Base-by-base conservation (phyloP, 2,329 filamentous ascomycete genomes). In the Escovopsis weberi region DNA sequence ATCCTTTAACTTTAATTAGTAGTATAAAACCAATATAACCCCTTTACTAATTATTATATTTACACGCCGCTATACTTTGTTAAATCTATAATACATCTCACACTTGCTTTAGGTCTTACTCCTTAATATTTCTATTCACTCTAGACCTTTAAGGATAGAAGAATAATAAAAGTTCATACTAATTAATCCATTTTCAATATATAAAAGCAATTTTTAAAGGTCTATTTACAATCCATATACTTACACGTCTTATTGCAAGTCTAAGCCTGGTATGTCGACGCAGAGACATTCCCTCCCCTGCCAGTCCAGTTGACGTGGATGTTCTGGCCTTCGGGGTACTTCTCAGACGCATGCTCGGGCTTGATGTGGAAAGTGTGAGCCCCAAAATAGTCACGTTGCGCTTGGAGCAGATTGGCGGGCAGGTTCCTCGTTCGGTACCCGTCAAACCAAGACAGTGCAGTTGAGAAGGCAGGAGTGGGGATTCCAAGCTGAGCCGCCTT, bases 251-350 rank as follows among this genome's bases (percentile, higher is more conserved):
- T 12, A 6, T 18, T 33, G 45, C 18, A 33, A 26, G 2, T 44
- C 75, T 93, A 96, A 74, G 85, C 91, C 70, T 87, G 84, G 77
- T 98, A 98, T 55, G 88, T 96, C 41, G 88, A 94, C 58, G 91
- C 91, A 55, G 87, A 94, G 52, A 98, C 84, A 63, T 96, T 91
- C 61, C 91, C 91, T 62, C 91, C 91, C 64, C 91, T 84, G 58
- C 91, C 91, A 55, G 91, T 98, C 91, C 91, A 98, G 85, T 98
- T 98, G 67, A 96, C 87, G 78, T 98, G 91, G 62, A 89, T 91
- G 66, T 96, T 79, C 70, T 87, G 71, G 65, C 81, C 86, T 55
- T 74, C 78, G 52, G 80, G 82, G 73, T 93, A 94, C 69, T 86
- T 87, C 45, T 72, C 78, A 64, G 59, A 82, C 55, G 83, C 83